phyloP scores from a whole-genome alignment of 1,139 yeast genomes.

The Geotrichum phurueaensis region DNA sequence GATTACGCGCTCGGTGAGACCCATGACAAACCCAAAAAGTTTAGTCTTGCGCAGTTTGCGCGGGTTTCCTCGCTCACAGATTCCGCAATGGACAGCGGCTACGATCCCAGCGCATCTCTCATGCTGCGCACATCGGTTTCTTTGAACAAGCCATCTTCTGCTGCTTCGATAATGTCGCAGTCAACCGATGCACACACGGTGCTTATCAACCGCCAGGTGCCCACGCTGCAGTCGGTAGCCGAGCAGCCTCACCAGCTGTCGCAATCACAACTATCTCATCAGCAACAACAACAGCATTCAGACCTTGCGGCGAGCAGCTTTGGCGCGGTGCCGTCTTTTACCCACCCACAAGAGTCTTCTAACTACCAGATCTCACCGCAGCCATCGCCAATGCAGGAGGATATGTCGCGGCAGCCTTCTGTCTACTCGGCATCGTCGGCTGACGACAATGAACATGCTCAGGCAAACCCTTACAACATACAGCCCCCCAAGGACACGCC shows the following conservation, averaged over 20 bases:
- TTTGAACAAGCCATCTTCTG: slow-evolving; percentile 4
- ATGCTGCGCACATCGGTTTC: slow-evolving; percentile 4
- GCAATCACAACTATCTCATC: neutral
- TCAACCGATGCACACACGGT: slow-evolving; percentile 10
- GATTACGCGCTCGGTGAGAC: slow-evolving; percentile 45
- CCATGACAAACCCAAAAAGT: slow-evolving; percentile 1
- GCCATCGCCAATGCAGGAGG: slow-evolving; percentile 28
- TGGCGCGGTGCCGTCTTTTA: slow-evolving; percentile 20
- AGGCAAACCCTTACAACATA: slow-evolving; percentile 2
- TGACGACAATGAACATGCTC: neutral
- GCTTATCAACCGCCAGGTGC: slow-evolving; percentile 4
- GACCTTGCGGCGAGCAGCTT: neutral
- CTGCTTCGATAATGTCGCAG: slow-evolving; percentile 10
- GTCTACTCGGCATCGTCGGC: slow-evolving; percentile 30
- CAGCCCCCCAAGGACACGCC: slow-evolving; percentile 18
- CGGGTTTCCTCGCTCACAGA: slow-evolving; percentile 5
- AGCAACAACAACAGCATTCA: neutral
- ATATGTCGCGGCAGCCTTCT: slow-evolving; percentile 30
- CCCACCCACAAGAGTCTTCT: slow-evolving; percentile 22
- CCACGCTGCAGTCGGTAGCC: neutral
- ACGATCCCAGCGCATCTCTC: slow-evolving; percentile 6
- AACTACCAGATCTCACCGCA: slow-evolving; percentile 21
- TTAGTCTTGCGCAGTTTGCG: slow-evolving; percentile 12
- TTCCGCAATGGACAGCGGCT: slow-evolving; percentile 6
- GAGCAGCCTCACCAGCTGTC: neutral